Base-by-base conservation (phyloP, 495 filamentous ascomycete species). In the Cryomyces antarcticus region DNA sequence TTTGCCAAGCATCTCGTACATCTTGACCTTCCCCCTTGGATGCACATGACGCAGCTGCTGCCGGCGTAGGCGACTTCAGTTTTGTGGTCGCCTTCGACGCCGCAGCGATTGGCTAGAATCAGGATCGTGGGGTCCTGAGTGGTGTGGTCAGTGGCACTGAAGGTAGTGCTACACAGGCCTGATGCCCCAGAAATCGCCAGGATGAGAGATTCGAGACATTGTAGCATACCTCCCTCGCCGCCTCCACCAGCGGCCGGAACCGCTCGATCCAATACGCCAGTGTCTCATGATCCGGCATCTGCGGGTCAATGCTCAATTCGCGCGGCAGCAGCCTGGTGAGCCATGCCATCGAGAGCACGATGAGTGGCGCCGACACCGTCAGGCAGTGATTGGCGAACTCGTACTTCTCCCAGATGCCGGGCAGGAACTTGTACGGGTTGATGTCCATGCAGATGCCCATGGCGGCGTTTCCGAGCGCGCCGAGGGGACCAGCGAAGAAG, bases 361-460 rank as follows among this genome's bases (percentile, higher is more conserved):
- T 77, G 10, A 93, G 60, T 49, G 79, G 74, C 4, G 84, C 71
- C 28, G 69, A 50, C 0, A 62, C 65, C 28, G 73, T 64, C n/a
- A 89, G 58, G 27, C 81, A 69, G 37, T 82, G 76, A 47, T 73
- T 75, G n/a, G 81, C 82, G 45, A 95, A 92, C 56, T 95, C 89
- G 54, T 78, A 94, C 0, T 69, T 75, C 37, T 70, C 66, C 67
- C 77, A 93, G 0, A 83, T 80, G 0, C 80, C 72, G 17, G 17
- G 17, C 45, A 75, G 66, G 53, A 92, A 88, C 38, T 71, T 71
- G 61, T 88, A 82, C 0, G 83, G 84, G 64, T 84, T 84, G 48
- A 82, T 66, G 52, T 82, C 75, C 82, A 73, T 82, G 70, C 88
- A 94, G 47, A 96, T 93, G 5, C 87, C 88, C 54, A 84, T 79